Conservation (phyloP, 1,284 basidiomycete genomes). For the Gymnopus androsaceus region DNA sequence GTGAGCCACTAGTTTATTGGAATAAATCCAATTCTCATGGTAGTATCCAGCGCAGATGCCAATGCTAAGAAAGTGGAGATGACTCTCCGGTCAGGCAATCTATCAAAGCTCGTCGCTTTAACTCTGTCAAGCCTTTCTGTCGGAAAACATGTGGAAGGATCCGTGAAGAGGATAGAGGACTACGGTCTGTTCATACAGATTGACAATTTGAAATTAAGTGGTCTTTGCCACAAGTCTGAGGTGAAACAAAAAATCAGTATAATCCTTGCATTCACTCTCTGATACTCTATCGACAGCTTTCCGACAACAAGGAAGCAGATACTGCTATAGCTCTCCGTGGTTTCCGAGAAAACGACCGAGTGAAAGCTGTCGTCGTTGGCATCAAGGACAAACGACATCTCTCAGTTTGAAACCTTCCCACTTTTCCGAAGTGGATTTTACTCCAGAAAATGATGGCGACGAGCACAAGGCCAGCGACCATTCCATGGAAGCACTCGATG, state of each 20-base stretch:
- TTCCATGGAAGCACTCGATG: conserved; percentile 29
- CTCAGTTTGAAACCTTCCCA: conserved; percentile 91
- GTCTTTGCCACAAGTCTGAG: conserved; percentile 94
- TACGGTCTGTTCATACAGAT: conserved; percentile 94
- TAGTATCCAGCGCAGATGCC: conserved; percentile 56
- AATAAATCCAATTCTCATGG: conserved; percentile 16
- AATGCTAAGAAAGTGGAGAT: conserved; percentile 83
- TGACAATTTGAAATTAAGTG: conserved; percentile 79
- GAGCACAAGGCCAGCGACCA: conserved; percentile 36
- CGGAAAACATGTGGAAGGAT: conserved; percentile 77
- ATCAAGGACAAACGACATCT: conserved; percentile 81
- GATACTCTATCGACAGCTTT: conserved; percentile 51
- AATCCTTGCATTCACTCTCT: not conserved
- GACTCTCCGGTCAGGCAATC: conserved; percentile 71
- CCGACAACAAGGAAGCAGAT: conserved; percentile 83
- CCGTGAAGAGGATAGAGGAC: conserved; percentile 77
- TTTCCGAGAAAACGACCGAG: conserved; percentile 86
- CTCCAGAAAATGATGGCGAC: conserved; percentile 35
- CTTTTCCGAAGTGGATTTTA: conserved; percentile 65
- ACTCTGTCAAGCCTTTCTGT: conserved; percentile 62
- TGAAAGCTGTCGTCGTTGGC: conserved; percentile 78
- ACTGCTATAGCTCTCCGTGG: conserved; percentile 76
- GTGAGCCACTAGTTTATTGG: conserved; percentile 39
- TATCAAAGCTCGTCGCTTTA: conserved; percentile 46
- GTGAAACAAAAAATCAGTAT: conserved; percentile 28